A percentile compares a stretch with the other conserved stretches of the same genome.
phyloP scores from a whole-genome alignment of 1,284 basidiomycete species.

The Cystobasidium pallidum region DNA sequence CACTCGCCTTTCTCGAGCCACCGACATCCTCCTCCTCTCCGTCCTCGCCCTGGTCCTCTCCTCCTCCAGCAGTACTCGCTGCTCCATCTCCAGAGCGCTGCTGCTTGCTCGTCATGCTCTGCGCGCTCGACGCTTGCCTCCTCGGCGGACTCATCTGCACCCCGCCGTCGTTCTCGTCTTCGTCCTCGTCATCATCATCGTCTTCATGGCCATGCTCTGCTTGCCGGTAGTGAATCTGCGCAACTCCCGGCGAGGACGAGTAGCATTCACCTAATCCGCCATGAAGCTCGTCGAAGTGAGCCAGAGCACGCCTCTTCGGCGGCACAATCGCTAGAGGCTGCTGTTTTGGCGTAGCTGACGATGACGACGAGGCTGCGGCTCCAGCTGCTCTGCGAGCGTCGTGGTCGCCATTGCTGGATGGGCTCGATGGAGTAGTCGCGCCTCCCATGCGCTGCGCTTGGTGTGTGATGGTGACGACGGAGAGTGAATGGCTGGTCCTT shows the following conservation, averaged over 20 bases:
- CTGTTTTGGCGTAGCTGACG: background rate
- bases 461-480: background rate
- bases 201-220: slow-evolving; percentile 42
- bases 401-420: slow-evolving; percentile 1
- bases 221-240: slow-evolving; percentile 33
- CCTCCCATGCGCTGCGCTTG: slow-evolving; percentile 14
- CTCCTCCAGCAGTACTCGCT: background rate
- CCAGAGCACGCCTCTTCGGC: background rate
- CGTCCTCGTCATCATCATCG: slow-evolving; percentile 31
- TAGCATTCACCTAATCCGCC: slow-evolving; percentile 14
- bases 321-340: slow-evolving; percentile 17
- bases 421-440: slow-evolving; percentile 6
- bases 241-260: slow-evolving; percentile 29
- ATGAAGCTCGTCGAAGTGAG: slow-evolving; percentile 17
- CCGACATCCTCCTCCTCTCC: slow-evolving; percentile 26
- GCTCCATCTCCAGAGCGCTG: background rate
- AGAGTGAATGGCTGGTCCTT: background rate
- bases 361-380: background rate
- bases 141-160: slow-evolving; percentile 18
- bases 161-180: slow-evolving; percentile 10
- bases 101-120: background rate
- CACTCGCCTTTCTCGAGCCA: slow-evolving; percentile 49
- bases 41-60: background rate
- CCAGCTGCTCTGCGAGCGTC: background rate
- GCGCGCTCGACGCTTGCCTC: background rate